phyloP scores from a whole-genome alignment of 2,329 filamentous ascomycete genomes.

The Boeremia exigua region DNA sequence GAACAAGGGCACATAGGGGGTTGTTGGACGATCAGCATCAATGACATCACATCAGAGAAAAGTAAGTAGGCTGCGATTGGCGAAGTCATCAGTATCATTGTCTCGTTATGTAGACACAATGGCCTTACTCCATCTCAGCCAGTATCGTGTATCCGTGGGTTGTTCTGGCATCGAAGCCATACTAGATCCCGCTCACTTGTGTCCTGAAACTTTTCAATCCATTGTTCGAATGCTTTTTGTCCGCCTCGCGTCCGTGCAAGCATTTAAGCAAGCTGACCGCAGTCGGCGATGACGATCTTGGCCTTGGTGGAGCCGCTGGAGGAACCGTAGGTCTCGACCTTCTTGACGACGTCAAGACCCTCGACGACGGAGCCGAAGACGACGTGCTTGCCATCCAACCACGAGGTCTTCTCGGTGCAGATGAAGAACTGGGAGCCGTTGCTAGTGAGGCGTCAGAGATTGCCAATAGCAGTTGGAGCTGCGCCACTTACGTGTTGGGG shows the following conservation, averaged over 20 bases:
- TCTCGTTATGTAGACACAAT: constrained; percentile 19
- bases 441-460: constrained; percentile 60
- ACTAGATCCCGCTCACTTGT: constrained; percentile 14
- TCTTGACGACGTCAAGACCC: constrained; percentile 33
- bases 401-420: constrained; percentile 88
- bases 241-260: constrained; percentile 10
- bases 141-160: constrained; percentile 3
- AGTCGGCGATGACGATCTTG: constrained; percentile 33
- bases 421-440: constrained; percentile 99
- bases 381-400: constrained; percentile 80
- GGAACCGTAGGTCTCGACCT: constrained; percentile 33
- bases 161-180: constrained; percentile 15
- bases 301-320: constrained; percentile 28
- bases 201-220: constrained; percentile 12
- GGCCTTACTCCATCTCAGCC: constrained; percentile 14
- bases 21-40: not conserved
- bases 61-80: not conserved
- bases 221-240: constrained; percentile 18
- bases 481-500: constrained; percentile 52
- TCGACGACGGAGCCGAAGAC: constrained; percentile 75
- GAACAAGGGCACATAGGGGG: not conserved
- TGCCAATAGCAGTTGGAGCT: no score
- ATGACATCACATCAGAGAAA: not conserved
- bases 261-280: constrained; percentile 29
- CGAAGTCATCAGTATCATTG: constrained; percentile 20